Evolutionary conservation across 2,329 filamentous ascomycete genomes (phyloP).

Genomic region (Karstenula rhodostoma): DNA sequence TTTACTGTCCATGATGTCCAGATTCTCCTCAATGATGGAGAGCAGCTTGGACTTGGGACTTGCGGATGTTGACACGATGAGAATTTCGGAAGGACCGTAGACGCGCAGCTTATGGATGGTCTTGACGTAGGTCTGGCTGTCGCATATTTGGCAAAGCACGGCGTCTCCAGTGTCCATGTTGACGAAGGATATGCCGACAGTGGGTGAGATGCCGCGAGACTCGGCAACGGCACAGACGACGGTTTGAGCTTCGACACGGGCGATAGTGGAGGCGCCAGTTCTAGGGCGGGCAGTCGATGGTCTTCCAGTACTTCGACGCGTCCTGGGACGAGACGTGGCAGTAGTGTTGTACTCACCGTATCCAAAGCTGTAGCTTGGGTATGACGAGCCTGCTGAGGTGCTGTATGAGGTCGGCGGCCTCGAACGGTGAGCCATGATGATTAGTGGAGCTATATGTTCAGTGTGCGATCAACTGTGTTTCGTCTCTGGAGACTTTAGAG

Average conservation of each 20-base stretch:
- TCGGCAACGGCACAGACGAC: conserved; percentile 90
- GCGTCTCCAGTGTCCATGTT: conserved; percentile 86
- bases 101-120: conserved; percentile 87
- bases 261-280: conserved; percentile 66
- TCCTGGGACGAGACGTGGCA: conserved; percentile 45
- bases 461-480: conserved; percentile 25
- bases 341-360: conserved; percentile 44
- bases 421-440: conserved; percentile 35
- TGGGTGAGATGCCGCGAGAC: conserved; percentile 84
- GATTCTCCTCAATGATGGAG: conserved; percentile 75
- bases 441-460: conserved; percentile 31
- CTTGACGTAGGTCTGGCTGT: conserved; percentile 89
- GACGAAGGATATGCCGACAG: conserved; percentile 85
- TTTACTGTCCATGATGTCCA: conserved; percentile 65
- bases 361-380: conserved; percentile 43
- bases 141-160: conserved; percentile 87
- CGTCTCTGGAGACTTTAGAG: conserved; percentile 6
- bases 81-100: conserved; percentile 78
- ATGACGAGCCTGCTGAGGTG: conserved; percentile 43
- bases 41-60: conserved; percentile 77
- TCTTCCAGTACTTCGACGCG: conserved; percentile 43
- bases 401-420: conserved; percentile 41
- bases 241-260: conserved; percentile 67
- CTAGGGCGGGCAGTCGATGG: conserved; percentile 59
- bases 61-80: conserved; percentile 78